These are phyloP conservation scores for Willaertia magna DNA, from an alignment of 208 protist species.

Conservation along the genomic window DNA sequence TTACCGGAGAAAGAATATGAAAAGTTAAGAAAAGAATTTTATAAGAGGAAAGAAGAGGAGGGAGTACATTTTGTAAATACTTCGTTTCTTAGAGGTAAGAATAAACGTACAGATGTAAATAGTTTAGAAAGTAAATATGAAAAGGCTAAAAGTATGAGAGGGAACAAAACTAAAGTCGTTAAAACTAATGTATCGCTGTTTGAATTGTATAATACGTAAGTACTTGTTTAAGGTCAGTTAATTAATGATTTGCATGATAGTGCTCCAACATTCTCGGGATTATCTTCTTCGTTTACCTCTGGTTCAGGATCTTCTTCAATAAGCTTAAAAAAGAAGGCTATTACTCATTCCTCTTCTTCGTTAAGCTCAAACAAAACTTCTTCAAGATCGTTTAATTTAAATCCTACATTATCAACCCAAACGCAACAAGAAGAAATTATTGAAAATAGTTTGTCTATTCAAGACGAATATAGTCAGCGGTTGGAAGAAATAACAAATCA, in stretches of 20 bases:
- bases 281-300: too few relatives aligned
- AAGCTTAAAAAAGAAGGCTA: too few relatives aligned
- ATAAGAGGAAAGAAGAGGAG: not conserved
- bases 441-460: too few relatives aligned
- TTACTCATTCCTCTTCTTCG: too few relatives aligned
- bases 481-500: not conserved
- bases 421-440: too few relatives aligned
- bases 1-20: not conserved
- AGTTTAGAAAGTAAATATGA: not conserved
- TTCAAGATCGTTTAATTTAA: too few relatives aligned
- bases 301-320: too few relatives aligned
- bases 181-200: not conserved
- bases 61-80: not conserved
- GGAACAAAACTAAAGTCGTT: not conserved
- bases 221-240: too few relatives aligned
- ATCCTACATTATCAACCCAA: not conserved
- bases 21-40: constrained; percentile 9
- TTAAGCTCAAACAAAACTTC: too few relatives aligned
- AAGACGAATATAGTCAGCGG: too few relatives aligned
- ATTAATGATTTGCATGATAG: too few relatives aligned
- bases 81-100: not conserved
- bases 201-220: not conserved
- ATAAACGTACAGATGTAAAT: not conserved
- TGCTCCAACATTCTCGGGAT: too few relatives aligned
- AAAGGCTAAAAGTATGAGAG: not conserved